These are phyloP conservation scores for Thoreauomyces humboldtii DNA, from an alignment of 192 early-diverging fungal genomes.

Conservation along the genomic window DNA sequence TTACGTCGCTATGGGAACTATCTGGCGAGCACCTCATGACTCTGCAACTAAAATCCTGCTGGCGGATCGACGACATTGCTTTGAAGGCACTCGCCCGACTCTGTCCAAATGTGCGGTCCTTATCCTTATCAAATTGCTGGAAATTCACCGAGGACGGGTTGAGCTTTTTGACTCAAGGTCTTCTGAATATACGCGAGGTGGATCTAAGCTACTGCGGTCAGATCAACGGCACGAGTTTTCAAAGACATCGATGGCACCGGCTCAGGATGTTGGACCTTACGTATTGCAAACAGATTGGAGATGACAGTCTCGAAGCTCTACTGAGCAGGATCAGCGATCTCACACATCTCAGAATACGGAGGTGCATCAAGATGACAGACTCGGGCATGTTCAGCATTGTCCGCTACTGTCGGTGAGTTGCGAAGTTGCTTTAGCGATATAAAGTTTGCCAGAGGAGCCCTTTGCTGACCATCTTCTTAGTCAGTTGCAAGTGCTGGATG, in stretches of 20 bases:
- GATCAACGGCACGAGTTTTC: constrained; percentile 44
- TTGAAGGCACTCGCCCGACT: constrained; percentile 25
- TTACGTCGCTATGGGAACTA: constrained; percentile 15
- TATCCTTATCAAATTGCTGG: constrained; percentile 53
- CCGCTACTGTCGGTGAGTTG: constrained; percentile 42
- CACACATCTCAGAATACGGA: constrained; percentile 30
- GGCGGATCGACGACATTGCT: constrained; percentile 40
- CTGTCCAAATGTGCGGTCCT: constrained; percentile 41
- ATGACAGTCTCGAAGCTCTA: constrained; percentile 48
- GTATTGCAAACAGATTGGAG: constrained; percentile 51
- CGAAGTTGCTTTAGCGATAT: too few species aligned
- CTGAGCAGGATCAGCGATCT: constrained; percentile 42
- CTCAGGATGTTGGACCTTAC: constrained; percentile 41
- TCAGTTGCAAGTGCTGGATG: constrained; percentile 30
- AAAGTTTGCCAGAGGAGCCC: neutral
- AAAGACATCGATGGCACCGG: constrained; percentile 36
- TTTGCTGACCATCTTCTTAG: neutral
- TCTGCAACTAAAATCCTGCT: constrained; percentile 41
- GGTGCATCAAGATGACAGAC: constrained; percentile 50
- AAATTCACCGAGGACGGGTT: constrained; percentile 52
- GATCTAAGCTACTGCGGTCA: constrained; percentile 56
- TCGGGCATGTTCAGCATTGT: constrained; percentile 50
- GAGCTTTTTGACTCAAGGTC: constrained; percentile 23
- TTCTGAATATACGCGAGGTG: constrained; percentile 24
- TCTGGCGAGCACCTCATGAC: constrained; percentile 25